Base-by-base conservation (phyloP, 2,329 filamentous ascomycete genomes). In the Aureobasidium sp. region DNA sequence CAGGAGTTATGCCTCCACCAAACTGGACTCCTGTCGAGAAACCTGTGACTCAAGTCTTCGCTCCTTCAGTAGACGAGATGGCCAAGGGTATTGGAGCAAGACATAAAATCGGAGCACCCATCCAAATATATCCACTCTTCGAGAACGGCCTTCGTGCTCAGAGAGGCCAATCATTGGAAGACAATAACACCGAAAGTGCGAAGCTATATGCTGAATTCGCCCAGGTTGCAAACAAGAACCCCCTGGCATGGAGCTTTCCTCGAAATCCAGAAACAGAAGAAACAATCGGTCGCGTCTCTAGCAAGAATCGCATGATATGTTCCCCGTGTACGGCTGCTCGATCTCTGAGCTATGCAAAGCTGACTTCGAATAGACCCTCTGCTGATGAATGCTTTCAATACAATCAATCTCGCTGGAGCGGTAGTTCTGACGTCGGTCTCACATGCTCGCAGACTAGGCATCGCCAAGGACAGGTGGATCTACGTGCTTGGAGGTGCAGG, bases 351-450 rank as follows among this genome's bases (percentile, higher is more conserved):
- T 15, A 15, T 39, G 44, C 34, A 51, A 4, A 13, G 29, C 65
- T 70, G 64, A 70, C 59, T n/a, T 50, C 7, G 26, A 0, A 2
- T 52, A 88, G 85, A 88, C 72, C 84, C 85, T 0, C 74, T 89
- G 0, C 72, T 88, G 10, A 88, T 88, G 86, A 89, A 89, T 67
- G 86, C 86, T 0, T 88, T 88, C 73, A 89, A 88, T 66, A 86
- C 79, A 1, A 81, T 89, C 39, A 88, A 89, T 64, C 74, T 88
- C 15, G 81, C 85, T 2, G 82, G 78, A 0, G 84, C 85, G 8
- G 80, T 81, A 62, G 76, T 89, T 17, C 63, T 89, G 4, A 88
- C 86, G 0, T 84, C 83, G 0, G 78, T 76, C 0, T 76, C 82
- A 0, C 76, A 78, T 68, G 86, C 87, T 0, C 72, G 71, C 46